Conservation (phyloP, 495 filamentous ascomycete genomes). For the Xylaria grammica region DNA sequence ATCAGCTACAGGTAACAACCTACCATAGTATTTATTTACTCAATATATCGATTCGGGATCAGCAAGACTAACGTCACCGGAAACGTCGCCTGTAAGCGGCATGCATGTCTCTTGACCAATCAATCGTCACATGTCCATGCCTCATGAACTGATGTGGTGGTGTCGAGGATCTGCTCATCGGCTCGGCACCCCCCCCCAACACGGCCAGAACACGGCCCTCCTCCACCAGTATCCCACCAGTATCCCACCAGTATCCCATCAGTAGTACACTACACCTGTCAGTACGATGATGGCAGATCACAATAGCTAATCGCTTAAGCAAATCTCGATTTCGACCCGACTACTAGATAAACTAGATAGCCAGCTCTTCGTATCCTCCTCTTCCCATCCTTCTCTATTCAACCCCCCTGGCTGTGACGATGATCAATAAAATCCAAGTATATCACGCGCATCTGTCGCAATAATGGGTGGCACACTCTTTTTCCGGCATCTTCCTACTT, state of each 20-base stretch:
- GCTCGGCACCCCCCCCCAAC: neutral
- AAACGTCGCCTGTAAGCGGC: constrained; percentile 3
- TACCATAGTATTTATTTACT: neutral
- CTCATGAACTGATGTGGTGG: constrained; percentile 14
- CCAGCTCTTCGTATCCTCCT: no score
- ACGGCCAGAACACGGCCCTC: no score
- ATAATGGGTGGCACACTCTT: constrained; percentile 19
- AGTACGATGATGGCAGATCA: no score
- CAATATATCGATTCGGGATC: constrained; percentile 1
- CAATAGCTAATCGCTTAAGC: no score
- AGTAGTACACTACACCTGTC: no score
- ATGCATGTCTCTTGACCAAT: constrained; percentile 12
- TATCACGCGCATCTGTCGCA: constrained; percentile 28
- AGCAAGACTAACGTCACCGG: constrained; percentile 1
- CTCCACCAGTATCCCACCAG: no score
- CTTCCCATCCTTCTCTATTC: no score
- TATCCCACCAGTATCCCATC: no score
- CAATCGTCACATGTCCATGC: constrained; percentile 15
- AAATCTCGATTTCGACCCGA: no score
- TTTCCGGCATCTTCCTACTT: constrained; percentile 17
- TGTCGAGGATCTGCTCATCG: neutral
- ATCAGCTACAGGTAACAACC: no score
- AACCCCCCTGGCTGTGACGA: no score
- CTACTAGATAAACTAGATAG: no score
- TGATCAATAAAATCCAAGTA: neutral